Evolutionary conservation across 2,329 filamentous ascomycete genomes (phyloP), one percentile per base, ranked within the genome.

Genomic region (Chalaropsis ovoidea): DNA sequence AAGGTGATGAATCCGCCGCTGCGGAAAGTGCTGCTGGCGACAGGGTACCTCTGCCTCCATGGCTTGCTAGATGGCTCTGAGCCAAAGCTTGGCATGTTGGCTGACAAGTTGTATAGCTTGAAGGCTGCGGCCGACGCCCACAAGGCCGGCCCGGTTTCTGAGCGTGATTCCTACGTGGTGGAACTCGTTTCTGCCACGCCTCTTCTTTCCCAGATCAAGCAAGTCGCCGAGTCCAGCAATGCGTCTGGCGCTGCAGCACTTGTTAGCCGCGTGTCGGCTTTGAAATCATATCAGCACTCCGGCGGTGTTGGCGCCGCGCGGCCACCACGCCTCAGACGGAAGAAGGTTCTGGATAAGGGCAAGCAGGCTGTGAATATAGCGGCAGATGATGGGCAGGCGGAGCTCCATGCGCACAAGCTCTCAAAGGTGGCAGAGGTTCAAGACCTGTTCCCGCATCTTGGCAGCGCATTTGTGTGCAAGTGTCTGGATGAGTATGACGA

Each of bases 341-440:
- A 19, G n/a, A 77, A 81, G 54, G 87, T 82, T 71, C 72, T 83
- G 3, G 81, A 85, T 70, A 90, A 89, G 74, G 86, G 86, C 41
- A 91, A 90, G 72, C 78, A 76, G 1, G 73, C 75, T 13, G 76
- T 75, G 1, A 71, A 73, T 47, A 74, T 76, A 56, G 72, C 74
- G 2, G 72, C 71, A 4, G 72, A 74, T 7, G 76, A 80, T 5
- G 69, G 72, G 6, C 71, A 75, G 5, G 74, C 74, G 2, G 78
- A 82, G 54, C 77, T 92, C 42, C 89, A 94, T 71, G 77, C 93
- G 24, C 90, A 96, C 74, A 86, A 81, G 52, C 87, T 95, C 83
- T 92, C 88, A 70, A 83, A 93, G 61, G 85, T 97, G 63, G 88
- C 88, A 0, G 90, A 95, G 73, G 81, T 99, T n/a, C 91, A 96